These are phyloP conservation scores for Gillenia trifoliata DNA, from an alignment of 306 rosid genomes.

Conservation along the genomic window DNA sequence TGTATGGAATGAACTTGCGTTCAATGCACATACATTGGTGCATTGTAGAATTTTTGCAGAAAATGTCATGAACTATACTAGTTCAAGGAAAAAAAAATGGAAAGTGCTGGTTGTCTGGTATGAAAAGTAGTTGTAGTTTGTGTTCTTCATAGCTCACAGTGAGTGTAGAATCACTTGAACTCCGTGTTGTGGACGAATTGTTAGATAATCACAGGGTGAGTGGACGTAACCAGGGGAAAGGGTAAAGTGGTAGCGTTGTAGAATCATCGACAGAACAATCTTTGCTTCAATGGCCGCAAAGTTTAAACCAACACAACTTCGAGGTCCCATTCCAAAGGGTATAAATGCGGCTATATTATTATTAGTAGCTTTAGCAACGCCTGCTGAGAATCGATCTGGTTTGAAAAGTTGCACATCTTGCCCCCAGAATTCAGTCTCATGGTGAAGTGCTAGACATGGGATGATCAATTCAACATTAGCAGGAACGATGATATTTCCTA, in stretches of 20 bases:
- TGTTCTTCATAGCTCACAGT: background rate
- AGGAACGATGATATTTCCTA: background rate
- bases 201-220: background rate
- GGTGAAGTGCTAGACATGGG: background rate
- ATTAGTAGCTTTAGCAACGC: background rate
- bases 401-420: background rate
- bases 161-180: background rate
- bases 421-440: background rate
- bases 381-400: background rate
- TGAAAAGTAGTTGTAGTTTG: too few relatives aligned
- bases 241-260: background rate
- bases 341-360: background rate
- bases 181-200: background rate
- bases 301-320: background rate
- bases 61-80: too few relatives aligned
- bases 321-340: slow-evolving; percentile 5
- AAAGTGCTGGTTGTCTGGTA: background rate
- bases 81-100: background rate
- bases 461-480: background rate
- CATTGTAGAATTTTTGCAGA: too few relatives aligned
- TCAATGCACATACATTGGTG: too few relatives aligned
- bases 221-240: background rate
- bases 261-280: background rate
- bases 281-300: background rate
- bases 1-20: too few relatives aligned